Base-by-base conservation (phyloP, 2,329 filamentous ascomycete species). In the Cordyceps cateniannulata region DNA sequence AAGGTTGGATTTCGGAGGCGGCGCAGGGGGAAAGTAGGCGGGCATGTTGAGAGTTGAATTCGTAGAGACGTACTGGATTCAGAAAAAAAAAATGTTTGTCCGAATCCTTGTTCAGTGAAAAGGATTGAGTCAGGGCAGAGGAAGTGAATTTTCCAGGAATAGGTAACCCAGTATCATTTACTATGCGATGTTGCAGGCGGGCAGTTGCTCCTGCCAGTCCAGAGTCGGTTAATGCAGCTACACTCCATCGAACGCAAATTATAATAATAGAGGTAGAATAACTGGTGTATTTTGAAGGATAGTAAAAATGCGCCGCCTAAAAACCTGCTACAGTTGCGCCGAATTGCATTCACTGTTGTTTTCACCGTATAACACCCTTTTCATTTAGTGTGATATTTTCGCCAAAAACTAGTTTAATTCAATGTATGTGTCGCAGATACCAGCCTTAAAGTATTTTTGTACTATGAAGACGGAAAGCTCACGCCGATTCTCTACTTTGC, bases 1-100 rank as follows among this genome's bases (percentile, higher is more conserved):
- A 64, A 90, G 73, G 60, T 84, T 81, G 61, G 85, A 86, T 70
- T 82, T 79, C 27, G 85, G 80, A 4, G 79, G 72, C 4, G 81
- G 76, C 6, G 81, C 76, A 75, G 75, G 18, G 67, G 69, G 67
- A n/a, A 62, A 60, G 44, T 54, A 51, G 8, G 14, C 63, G 45
- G 62, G 29, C 59, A 62, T 63, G 24, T 32, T 58, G 32, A 42
- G 20, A 20, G 6, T n/a, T 29, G 32, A 40, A 14, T 16, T 6
- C 6, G 16, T 47, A 20, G 52, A 5, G 9, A 40, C 24, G n/a
- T 8, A 10, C 2, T 45, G 29, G 12, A n/a, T 4, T 5, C 20
- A 29, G 32, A 22, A 8, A 55, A 29, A 32, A 9, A 29, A 12
- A 16, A 10, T 18, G 3, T 5, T 16, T 18, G 3, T 5, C 9